Conservation (phyloP, 805 yeast genomes). For the Metschnikowia lochheadii region DNA sequence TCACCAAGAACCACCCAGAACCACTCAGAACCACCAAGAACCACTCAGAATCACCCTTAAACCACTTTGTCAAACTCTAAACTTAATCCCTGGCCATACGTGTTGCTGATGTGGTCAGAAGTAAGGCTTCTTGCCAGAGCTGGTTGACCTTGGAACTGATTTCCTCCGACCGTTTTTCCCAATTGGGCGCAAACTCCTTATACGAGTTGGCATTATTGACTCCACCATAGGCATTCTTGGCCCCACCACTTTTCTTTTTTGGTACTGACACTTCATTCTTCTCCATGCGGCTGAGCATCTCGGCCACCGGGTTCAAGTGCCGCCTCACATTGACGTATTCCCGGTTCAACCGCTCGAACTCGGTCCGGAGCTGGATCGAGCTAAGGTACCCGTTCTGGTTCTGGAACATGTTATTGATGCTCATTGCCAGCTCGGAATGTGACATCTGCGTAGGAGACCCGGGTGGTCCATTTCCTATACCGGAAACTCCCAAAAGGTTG, state of each 20-base stretch:
- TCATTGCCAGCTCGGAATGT: neutral
- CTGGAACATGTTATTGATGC: constrained; percentile 13
- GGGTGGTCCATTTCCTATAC: neutral
- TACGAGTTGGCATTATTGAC: constrained; percentile 27
- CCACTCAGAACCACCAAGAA: too few species aligned
- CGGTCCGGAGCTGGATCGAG: constrained; percentile 62
- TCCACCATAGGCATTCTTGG: constrained; percentile 8
- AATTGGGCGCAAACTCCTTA: constrained; percentile 31
- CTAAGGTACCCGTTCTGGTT: constrained; percentile 34
- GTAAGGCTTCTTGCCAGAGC: constrained; percentile 41
- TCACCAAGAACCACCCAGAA: too few species aligned
- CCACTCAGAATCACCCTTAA: too few species aligned
- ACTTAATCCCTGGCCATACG: too few species aligned
- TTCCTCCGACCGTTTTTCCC: constrained; percentile 31
- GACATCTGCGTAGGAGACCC: neutral
- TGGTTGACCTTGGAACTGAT: constrained; percentile 22
- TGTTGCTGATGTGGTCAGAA: constrained; percentile 14
- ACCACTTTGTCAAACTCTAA: too few species aligned
- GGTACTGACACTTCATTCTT: constrained; percentile 20
- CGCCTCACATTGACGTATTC: constrained; percentile 70
- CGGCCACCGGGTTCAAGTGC: constrained; percentile 65
- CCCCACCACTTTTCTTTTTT: constrained; percentile 17
- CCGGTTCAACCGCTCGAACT: constrained; percentile 70
- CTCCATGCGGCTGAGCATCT: constrained; percentile 52
- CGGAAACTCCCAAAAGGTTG: neutral